Conservation (phyloP, 495 filamentous ascomycete species). For the Penicillium flavigenum region DNA sequence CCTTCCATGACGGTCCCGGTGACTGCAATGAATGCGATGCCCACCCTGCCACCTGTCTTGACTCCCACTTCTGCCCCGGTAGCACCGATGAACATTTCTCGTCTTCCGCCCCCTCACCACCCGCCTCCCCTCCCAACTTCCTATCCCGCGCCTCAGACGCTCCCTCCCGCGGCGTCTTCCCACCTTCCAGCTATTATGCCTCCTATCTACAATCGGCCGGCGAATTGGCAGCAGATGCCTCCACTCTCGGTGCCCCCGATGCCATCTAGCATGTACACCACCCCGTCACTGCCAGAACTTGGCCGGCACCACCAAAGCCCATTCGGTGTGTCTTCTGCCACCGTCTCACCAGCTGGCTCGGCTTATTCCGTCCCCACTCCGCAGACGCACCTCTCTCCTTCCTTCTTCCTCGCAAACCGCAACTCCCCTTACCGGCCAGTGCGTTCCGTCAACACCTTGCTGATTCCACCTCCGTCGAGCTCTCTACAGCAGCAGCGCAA, state of each 20-base stretch:
- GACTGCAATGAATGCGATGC: conserved; percentile 33
- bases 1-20: conserved; percentile 34
- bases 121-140: conserved; percentile 47
- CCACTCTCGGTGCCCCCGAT: conserved; percentile 42
- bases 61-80: conserved; percentile 37
- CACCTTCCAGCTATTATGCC: conserved; percentile 57
- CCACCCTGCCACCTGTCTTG: conserved; percentile 40
- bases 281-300: conserved; percentile 52
- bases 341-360: conserved; percentile 42
- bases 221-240: conserved; percentile 48
- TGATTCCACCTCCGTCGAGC: conserved; percentile 81
- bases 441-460: conserved; percentile 79
- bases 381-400: conserved; percentile 60
- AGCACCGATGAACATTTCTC: conserved; percentile 41
- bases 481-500: conserved; percentile 71
- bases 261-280: conserved; percentile 47
- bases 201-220: conserved; percentile 56
- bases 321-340: conserved; percentile 38
- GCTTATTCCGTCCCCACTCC: conserved; percentile 48
- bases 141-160: conserved; percentile 34
- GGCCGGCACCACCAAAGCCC: conserved; percentile 38
- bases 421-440: conserved; percentile 91
- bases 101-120: conserved; percentile 58
- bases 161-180: conserved; percentile 54
- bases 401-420: conserved; percentile 60